Evolutionary conservation across 441 rosid species (phyloP).

Genomic region (Eruca vesicaria): DNA sequence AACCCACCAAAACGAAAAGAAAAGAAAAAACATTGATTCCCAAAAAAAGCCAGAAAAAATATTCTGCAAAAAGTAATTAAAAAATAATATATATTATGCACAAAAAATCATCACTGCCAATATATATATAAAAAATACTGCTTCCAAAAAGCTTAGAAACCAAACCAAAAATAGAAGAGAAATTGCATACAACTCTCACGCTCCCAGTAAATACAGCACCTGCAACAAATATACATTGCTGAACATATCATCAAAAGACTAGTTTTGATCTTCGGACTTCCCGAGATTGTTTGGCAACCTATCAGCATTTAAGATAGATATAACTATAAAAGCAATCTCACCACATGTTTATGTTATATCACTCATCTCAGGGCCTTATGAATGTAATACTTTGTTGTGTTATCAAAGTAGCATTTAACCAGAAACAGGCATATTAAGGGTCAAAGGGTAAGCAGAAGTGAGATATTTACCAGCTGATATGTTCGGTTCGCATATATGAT

Average conservation of each 20-base stretch:
- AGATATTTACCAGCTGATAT: slow-evolving; percentile 25
- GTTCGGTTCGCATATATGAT: not conserved
- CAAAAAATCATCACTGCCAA: slow-evolving; percentile 2
- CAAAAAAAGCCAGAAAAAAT: not conserved
- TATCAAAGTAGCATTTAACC: not conserved
- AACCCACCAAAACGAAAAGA: slow-evolving; percentile 2
- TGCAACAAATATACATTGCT: not conserved
- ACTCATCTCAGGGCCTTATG: not conserved
- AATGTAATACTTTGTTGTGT: not conserved
- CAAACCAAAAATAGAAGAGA: slow-evolving; percentile 1
- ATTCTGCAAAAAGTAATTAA: not conserved
- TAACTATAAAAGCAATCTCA: not conserved
- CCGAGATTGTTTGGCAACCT: not conserved
- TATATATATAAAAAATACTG: not conserved
- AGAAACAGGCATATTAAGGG: not conserved
- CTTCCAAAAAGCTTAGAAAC: slow-evolving; percentile 20
- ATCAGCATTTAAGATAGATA: not conserved
- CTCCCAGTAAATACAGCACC: not conserved
- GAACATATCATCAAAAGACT: not conserved
- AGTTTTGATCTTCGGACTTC: not conserved
- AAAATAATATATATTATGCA: not conserved
- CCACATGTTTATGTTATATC: not conserved
- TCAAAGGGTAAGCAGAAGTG: slow-evolving; percentile 38
- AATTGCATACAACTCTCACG: not conserved
- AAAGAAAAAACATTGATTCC: not conserved